Conservation (phyloP, 2,329 filamentous ascomycete species). For the Colletotrichum shisoi region DNA sequence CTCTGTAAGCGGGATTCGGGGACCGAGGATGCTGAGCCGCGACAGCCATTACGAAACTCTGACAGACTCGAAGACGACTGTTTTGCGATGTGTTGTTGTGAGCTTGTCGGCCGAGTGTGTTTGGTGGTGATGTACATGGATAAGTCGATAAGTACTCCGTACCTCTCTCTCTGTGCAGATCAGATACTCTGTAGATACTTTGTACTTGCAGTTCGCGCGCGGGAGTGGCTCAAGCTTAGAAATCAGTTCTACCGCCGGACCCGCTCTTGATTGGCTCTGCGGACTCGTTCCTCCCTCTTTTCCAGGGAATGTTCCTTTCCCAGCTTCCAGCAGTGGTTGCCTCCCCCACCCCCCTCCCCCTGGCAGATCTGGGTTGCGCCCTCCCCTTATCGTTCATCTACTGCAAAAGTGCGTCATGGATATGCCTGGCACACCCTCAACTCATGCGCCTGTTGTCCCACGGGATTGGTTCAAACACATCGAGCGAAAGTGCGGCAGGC, state of each 20-base stretch:
- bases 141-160: too few species aligned
- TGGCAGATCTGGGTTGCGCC: conserved; percentile 31
- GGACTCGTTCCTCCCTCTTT: not conserved
- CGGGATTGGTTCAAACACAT: conserved; percentile 33
- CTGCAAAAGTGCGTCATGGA: conserved; percentile 37
- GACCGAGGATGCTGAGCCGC: not conserved
- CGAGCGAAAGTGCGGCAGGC: conserved; percentile 26
- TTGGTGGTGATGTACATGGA: too few species aligned
- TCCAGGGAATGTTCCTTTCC: too few species aligned
- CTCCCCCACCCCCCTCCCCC: too few species aligned
- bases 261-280: not conserved
- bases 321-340: not conserved
- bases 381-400: conserved; percentile 29
- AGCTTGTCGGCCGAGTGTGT: too few species aligned
- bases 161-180: too few species aligned
- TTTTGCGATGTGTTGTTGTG: too few species aligned
- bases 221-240: conserved; percentile 34
- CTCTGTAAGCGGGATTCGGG: not conserved
- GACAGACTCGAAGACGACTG: not conserved
- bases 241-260: not conserved
- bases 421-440: conserved; percentile 30
- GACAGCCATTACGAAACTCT: not conserved
- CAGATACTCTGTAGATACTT: too few species aligned
- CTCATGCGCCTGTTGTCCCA: conserved; percentile 31
- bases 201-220: conserved; percentile 4